Percentiles rank a stretch among this genome's conserved stretches.
Conservation (phyloP, 148 eudicot species). For the Dianthus caryophyllus region DNA sequence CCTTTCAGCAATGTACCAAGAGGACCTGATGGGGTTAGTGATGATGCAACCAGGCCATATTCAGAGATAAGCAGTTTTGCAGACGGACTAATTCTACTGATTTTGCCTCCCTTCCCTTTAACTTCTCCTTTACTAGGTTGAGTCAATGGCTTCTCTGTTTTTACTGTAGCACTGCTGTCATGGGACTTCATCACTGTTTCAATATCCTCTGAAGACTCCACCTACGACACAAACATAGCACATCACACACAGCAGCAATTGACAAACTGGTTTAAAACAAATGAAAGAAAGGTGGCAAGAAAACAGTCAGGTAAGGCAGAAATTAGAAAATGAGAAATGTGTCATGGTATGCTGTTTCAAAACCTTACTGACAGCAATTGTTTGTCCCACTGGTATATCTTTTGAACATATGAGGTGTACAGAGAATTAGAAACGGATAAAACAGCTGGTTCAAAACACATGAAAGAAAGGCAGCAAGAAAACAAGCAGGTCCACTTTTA, state of each 20-base stretch:
- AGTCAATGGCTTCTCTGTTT: slow-evolving; percentile 43
- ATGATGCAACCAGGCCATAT: slow-evolving; percentile 72
- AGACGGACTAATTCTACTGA: slow-evolving; percentile 79
- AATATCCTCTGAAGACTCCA: slow-evolving; percentile 73
- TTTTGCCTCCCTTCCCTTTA: slow-evolving; percentile 35
- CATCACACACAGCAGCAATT: neutral
- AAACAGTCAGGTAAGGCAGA: neutral
- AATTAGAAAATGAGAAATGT: neutral
- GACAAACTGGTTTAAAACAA: neutral
- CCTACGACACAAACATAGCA: slow-evolving; percentile 38
- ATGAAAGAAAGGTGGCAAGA: neutral
- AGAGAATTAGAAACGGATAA: neutral
- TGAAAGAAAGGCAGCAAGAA: neutral
- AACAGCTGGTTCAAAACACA: neutral
- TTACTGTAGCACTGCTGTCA: slow-evolving; percentile 25
- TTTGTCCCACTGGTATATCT: slow-evolving; percentile 80
- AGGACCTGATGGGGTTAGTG: slow-evolving; percentile 81
- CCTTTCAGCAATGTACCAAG: slow-evolving; percentile 89
- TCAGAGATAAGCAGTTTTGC: slow-evolving; percentile 75
- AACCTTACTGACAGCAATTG: slow-evolving; percentile 79
- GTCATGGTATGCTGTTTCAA: slow-evolving; percentile 5
- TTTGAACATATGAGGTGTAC: slow-evolving; percentile 36
- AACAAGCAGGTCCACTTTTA: neutral
- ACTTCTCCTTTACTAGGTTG: slow-evolving; percentile 35
- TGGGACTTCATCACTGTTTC: slow-evolving; percentile 50